Base-by-base conservation (phyloP, 345 rosid genomes). In the Pelargonium nanum region DNA sequence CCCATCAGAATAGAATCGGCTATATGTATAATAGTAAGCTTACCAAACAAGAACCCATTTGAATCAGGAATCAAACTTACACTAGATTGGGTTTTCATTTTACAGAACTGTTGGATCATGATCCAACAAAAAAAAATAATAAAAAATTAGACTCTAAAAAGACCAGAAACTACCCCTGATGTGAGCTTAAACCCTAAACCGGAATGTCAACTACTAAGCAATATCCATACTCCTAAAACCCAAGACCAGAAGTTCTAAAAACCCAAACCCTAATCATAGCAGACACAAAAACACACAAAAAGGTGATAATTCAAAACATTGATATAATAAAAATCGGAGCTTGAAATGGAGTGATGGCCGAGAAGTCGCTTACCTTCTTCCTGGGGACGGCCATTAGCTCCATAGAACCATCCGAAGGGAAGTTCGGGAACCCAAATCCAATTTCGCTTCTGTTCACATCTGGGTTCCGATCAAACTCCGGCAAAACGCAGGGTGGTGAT, bases 381-480 rank as follows among this genome's bases (percentile, higher is more conserved):
- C 82, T 91, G 20, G 96, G 98, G n/a, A 84, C 96, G 61, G 95
- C 95, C 98, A 91, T 91, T 53, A 91, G 84, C 63, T 91, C 98
- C 92, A 91, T 78, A 63, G 83, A 69, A 59, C 91, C 88, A 57
- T 65, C 78, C 19, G 75, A 66, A 1, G 67, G 59, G 63, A 77
- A 88, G 69, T 61, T 65, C 1, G 84, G 87, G 25, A 75, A 51
- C 56, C 83, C 84, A 19, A 70, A 65, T 20, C 72, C 78, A 4
- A 67, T 58, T 53, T 70, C 68, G 34, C 55, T 50, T 24, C 68
- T 65, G 24, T 55, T 71, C 22, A 10, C 26, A 55, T 79, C 79
- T 5, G 67, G 75, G 63, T 32, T 68, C 61, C 58, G 68, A 44
- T 83, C 75, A 22, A 57, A 70, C 72, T 81, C 86, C 0, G 82